Conservation (phyloP, 257 asterid species). For the Gentiana macrophylla region DNA sequence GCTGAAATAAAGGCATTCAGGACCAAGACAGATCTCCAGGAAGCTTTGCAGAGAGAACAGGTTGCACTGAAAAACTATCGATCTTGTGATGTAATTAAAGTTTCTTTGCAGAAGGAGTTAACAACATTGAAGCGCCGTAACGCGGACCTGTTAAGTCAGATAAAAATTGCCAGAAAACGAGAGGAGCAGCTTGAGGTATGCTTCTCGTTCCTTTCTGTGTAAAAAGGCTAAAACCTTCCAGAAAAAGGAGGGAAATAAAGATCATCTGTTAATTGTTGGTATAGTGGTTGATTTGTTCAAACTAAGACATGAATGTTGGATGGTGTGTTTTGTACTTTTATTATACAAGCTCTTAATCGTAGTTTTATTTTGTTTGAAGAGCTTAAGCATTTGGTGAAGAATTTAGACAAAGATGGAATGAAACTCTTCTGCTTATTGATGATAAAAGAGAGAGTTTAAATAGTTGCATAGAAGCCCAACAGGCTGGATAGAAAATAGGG, state of each 20-base stretch:
- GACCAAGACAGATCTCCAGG: constrained; percentile 26
- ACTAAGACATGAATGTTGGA: background rate
- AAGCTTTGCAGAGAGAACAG: constrained; percentile 41
- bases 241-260: background rate
- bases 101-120: constrained; percentile 28
- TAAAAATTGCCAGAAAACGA: constrained; percentile 34
- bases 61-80: constrained; percentile 40
- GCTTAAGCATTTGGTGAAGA: background rate
- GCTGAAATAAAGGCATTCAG: constrained; percentile 22
- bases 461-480: too few species aligned
- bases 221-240: background rate
- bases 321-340: background rate
- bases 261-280: background rate
- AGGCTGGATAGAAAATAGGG: too few species aligned
- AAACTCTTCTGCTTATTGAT: too few species aligned
- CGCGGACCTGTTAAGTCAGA: constrained; percentile 18
- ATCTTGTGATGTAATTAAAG: constrained; percentile 32
- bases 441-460: too few species aligned
- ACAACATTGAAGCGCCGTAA: constrained; percentile 18
- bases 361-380: background rate
- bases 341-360: background rate
- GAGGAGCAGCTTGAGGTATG: constrained; percentile 59
- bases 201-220: background rate
- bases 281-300: constrained; percentile 1
- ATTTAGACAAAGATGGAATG: too few species aligned